phyloP scores from a whole-genome alignment of 2,329 filamentous ascomycete genomes.

The Cytospora leucostoma region DNA sequence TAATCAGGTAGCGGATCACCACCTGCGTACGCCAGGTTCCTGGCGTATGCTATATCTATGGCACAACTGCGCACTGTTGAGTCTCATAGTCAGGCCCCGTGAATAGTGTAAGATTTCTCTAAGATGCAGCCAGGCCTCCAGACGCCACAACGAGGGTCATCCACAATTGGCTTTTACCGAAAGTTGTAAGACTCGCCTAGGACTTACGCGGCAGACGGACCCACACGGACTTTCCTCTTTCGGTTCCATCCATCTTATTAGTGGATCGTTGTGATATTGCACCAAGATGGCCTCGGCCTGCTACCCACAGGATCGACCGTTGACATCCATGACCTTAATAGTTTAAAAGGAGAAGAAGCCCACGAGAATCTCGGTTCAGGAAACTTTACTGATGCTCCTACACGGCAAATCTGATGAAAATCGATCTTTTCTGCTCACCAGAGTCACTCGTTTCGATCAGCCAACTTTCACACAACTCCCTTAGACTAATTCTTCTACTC shows the following conservation, averaged over 20 bases:
- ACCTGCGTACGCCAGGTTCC: no score
- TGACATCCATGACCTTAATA: background rate
- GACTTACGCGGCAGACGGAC: background rate
- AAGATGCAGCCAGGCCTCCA: no score
- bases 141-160: no score
- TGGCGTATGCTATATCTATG: no score
- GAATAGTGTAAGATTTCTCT: no score
- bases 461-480: background rate
- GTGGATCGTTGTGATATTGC: conserved; percentile 12
- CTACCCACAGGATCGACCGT: background rate
- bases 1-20: no score
- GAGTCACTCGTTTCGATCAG: conserved; percentile 9
- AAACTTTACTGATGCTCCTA: background rate
- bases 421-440: conserved; percentile 7
- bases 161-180: background rate
- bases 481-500: background rate
- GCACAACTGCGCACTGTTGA: no score
- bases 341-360: conserved; percentile 5
- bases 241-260: background rate
- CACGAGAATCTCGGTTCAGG: no score
- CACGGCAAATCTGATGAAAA: background rate
- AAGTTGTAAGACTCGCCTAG: background rate
- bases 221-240: conserved; percentile 9
- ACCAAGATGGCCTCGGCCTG: background rate
- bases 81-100: no score